phyloP scores from a whole-genome alignment of 106 monocot genomes.

The Platanthera guangdongensis region DNA sequence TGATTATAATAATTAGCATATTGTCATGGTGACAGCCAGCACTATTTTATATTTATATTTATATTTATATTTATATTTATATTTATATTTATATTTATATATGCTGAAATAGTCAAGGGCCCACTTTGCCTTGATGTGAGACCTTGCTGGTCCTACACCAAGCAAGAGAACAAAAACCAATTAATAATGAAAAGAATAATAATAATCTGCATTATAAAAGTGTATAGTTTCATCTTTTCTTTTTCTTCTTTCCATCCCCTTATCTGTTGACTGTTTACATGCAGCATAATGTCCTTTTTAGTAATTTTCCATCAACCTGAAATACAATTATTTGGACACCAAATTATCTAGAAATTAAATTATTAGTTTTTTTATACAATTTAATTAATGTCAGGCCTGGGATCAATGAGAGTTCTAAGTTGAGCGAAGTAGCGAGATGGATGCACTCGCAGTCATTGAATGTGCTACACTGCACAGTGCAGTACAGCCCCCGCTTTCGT shows the following conservation, averaged over 20 bases:
- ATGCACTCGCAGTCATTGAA: no score
- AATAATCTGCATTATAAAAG: background rate
- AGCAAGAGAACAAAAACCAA: constrained; percentile 1
- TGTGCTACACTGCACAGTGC: no score
- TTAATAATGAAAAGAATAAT: background rate
- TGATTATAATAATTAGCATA: no score
- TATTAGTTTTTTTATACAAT: background rate
- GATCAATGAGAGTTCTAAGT: no score
- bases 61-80: no score
- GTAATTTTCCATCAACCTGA: background rate
- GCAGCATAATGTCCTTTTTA: background rate
- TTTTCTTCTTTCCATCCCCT: background rate
- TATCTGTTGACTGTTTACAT: constrained; percentile 5
- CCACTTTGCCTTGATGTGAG: constrained; percentile 1
- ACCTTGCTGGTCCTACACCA: background rate
- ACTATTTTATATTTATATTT: no score
- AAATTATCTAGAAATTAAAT: background rate
- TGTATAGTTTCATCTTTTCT: background rate
- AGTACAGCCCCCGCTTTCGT: no score
- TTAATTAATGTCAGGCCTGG: background rate
- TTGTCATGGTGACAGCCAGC: no score
- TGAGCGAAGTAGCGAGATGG: no score
- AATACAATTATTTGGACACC: background rate
- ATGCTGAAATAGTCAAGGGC: no score
- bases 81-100: no score